Conservation (phyloP, 768 basidiomycete species). For the Lyophyllum semitale region DNA sequence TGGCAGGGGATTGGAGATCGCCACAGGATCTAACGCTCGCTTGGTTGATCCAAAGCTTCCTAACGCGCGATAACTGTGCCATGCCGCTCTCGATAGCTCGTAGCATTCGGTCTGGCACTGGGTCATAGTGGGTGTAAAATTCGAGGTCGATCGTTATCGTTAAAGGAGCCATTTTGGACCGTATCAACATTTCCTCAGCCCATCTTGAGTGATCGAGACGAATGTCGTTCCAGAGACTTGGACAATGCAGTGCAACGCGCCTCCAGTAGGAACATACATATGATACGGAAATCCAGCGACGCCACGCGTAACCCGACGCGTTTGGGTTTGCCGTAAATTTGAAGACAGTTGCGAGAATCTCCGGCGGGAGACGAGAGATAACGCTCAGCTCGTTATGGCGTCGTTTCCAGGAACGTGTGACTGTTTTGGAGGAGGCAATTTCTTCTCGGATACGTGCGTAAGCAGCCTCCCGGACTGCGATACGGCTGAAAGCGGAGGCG, state of each 20-base stretch:
- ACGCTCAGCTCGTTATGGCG: neutral
- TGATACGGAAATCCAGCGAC: no score
- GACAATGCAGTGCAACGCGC: neutral
- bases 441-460: neutral
- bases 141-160: neutral
- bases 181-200: neutral
- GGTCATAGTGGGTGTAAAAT: neutral
- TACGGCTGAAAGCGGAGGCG: no score
- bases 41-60: neutral
- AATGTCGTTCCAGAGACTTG: neutral
- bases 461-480: neutral
- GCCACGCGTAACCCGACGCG: no score
- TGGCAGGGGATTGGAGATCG: neutral
- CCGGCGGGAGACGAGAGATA: neutral
- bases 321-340: no score
- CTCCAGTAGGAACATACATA: conserved; percentile 4
- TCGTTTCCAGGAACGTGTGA: neutral
- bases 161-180: neutral
- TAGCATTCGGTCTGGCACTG: neutral
- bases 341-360: neutral
- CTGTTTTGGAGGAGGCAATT: neutral
- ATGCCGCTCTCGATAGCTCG: neutral
- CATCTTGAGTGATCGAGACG: neutral
- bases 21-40: neutral
- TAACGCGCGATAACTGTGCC: neutral